Evolutionary conservation across 2,329 filamentous ascomycete species (phyloP), one percentile per base, ranked within the genome.

Genomic region (Paradendryphiella salina): DNA sequence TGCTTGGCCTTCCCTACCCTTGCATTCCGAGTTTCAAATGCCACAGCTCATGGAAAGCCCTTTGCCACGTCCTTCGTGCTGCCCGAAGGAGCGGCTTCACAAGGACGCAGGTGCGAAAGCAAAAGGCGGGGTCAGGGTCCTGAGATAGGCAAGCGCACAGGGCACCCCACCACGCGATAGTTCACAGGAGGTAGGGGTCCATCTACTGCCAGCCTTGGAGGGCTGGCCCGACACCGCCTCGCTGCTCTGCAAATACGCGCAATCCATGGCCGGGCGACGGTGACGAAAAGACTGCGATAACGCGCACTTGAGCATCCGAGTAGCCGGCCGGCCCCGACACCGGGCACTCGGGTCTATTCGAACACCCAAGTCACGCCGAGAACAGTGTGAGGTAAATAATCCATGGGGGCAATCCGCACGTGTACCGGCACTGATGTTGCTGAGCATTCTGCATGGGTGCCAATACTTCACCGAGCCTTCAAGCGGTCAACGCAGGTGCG

Each of bases 161-260:
- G 47, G 33, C 44, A 52, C 37, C 29, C 33, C 13, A 43, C 49
- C 49, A 52, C 49, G 49, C 49, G 49, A 48, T 44, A 38, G 38
- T 20, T 26, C 42, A 36, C 17, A 23, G 35, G 23, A 23, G 35
- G 36, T 33, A 31, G 35, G 36, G 46, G 38, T 44, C 23, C 23
- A 26, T 26, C 23, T 26, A 26, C 23, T 26, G 23, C 23, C 23
- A 26, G 8, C 23, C 23, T 26, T 26, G 23, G 23, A 26, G 23
- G 23, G 23, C 8, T 26, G 23, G 23, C 23, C 23, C 23, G 23
- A 26, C 23, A 9, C 23, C 23, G 23, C n/a, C 21, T 17, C 10
- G 37, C 46, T 42, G 29, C 36, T 37, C 32, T 37, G 49, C 43
- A 15, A 28, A 46, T 15, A 46, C 20, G 48, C 48, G 42, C 42